These are phyloP conservation scores for Fusarium bactridioides DNA, from an alignment of 2,329 filamentous ascomycete species.

Conservation along the genomic window DNA sequence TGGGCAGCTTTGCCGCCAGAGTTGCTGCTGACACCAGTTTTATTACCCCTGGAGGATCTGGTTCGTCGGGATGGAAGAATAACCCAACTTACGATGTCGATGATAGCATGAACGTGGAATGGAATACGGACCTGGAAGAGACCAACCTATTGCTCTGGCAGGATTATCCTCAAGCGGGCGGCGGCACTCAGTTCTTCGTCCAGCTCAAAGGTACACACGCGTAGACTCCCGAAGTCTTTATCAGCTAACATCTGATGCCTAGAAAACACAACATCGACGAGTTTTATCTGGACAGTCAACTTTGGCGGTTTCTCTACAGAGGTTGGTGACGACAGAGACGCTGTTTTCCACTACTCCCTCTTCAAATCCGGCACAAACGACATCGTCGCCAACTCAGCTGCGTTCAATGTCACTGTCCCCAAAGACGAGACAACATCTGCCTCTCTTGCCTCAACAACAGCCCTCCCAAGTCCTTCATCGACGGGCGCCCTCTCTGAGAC, in stretches of 20 bases:
- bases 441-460: background rate
- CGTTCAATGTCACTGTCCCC: slow-evolving; percentile 35
- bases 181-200: slow-evolving; percentile 6
- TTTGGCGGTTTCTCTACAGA: slow-evolving; percentile 18
- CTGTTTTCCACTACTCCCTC: slow-evolving; percentile 31
- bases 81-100: slow-evolving; percentile 35
- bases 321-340: slow-evolving; percentile 14
- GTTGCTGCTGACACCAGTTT: slow-evolving; percentile 13
- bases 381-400: slow-evolving; percentile 19
- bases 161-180: slow-evolving; percentile 26
- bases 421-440: slow-evolving; percentile 1
- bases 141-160: slow-evolving; percentile 37
- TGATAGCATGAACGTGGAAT: slow-evolving; percentile 38
- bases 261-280: slow-evolving; percentile 34
- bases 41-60: slow-evolving; percentile 26
- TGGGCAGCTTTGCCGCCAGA: slow-evolving; percentile 4
- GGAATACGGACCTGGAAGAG: slow-evolving; percentile 27
- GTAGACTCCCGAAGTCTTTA: rapidly evolving
- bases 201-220: background rate
- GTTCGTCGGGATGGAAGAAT: slow-evolving; percentile 30
- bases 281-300: slow-evolving; percentile 31
- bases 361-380: slow-evolving; percentile 15
- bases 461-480: background rate
- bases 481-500: background rate
- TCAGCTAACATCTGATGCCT: background rate